These are phyloP conservation scores for Periconia sp. DNA, from an alignment of 2,329 filamentous ascomycete species.

Conservation along the genomic window DNA sequence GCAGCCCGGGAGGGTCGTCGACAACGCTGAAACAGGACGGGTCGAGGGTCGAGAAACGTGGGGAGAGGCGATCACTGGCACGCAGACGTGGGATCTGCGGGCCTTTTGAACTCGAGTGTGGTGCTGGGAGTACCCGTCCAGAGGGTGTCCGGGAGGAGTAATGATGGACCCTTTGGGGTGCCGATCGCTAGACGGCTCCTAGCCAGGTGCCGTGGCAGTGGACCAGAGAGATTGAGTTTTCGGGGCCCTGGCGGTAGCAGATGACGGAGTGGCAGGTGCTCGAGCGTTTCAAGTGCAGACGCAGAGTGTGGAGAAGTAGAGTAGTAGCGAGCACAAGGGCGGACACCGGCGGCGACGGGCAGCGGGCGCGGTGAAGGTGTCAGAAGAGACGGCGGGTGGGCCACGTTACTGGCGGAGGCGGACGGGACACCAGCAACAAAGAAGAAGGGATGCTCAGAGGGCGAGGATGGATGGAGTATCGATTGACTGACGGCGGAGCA, in stretches of 20 bases:
- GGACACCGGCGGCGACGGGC: constrained; percentile 21
- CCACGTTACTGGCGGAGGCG: constrained; percentile 23
- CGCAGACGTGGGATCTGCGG: constrained; percentile 58
- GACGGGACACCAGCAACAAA: constrained; percentile 38
- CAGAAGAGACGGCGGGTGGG: constrained; percentile 18
- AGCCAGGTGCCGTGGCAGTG: constrained; percentile 43
- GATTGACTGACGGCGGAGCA: constrained; percentile 33
- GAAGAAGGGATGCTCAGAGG: constrained; percentile 40
- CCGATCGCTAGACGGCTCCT: constrained; percentile 45
- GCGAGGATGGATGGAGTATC: constrained; percentile 36
- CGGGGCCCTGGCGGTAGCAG: constrained; percentile 30
- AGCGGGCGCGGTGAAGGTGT: constrained; percentile 17
- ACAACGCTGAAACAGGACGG: constrained; percentile 41
- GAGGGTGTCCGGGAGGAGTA: constrained; percentile 39
- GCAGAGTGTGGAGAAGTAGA: constrained; percentile 40
- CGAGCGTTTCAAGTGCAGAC: constrained; percentile 45
- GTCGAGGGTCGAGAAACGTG: constrained; percentile 52
- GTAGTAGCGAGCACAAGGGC: constrained; percentile 35
- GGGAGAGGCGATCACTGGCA: constrained; percentile 55
- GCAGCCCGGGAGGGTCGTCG: constrained; percentile 25
- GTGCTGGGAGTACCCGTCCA: constrained; percentile 42
- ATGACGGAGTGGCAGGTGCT: constrained; percentile 42
- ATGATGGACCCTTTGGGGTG: constrained; percentile 44
- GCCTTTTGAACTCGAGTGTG: constrained; percentile 48
- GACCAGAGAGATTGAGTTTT: constrained; percentile 43